Evolutionary conservation across 345 rosid species (phyloP).

Genomic region (Odontarrhena argentea): DNA sequence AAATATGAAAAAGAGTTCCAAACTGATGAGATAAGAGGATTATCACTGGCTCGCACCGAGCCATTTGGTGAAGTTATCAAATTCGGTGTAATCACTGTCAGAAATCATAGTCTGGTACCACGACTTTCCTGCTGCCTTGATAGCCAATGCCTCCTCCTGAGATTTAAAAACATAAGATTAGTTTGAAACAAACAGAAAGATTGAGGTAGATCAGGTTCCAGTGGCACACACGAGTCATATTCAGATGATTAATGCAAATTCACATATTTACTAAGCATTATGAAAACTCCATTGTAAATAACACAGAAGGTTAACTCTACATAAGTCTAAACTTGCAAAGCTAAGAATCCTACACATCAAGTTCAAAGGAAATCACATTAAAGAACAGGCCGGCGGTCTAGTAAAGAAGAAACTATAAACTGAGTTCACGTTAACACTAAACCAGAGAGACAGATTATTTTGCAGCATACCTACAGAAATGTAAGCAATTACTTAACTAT

Average conservation of each 20-base stretch:
- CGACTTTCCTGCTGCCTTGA: conserved; percentile 84
- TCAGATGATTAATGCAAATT: not conserved
- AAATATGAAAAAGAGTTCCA: conserved; percentile 19
- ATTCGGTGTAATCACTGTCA: conserved; percentile 89
- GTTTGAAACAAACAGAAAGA: not conserved
- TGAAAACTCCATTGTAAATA: not conserved
- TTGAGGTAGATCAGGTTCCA: not conserved
- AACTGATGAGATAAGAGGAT: not conserved
- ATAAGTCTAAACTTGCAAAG: no score
- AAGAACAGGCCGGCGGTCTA: not conserved
- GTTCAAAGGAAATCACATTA: not conserved
- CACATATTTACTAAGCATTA: not conserved
- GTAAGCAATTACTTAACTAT: not conserved
- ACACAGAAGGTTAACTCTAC: not conserved
- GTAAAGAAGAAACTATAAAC: no score
- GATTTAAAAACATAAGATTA: not conserved
- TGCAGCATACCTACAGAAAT: not conserved
- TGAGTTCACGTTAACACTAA: not conserved
- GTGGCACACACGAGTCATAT: no score
- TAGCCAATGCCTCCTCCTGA: conserved; percentile 82
- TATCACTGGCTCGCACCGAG: conserved; percentile 74
- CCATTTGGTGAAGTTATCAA: conserved; percentile 86
- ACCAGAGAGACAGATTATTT: not conserved
- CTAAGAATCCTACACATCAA: not conserved
- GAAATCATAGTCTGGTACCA: conserved; percentile 95